Evolutionary conservation across 306 rosid genomes (phyloP), one percentile per base, ranked within the genome.

Genomic region (Macrotyloma uniflorum): DNA sequence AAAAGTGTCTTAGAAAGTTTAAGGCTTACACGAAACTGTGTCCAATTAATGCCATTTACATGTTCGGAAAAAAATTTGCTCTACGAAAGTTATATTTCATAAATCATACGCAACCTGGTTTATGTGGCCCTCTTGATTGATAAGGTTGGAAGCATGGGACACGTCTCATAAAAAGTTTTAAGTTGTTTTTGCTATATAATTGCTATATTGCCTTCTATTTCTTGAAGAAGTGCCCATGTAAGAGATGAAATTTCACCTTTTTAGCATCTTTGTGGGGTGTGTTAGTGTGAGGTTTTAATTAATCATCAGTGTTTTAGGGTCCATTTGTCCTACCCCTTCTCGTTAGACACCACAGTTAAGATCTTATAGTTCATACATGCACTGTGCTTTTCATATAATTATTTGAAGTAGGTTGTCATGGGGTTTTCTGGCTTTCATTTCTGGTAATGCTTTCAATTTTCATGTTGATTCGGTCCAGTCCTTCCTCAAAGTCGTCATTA

Each of bases 61-160:
- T 67, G 30, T 38, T 51, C 0, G 64, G 80, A 5, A 4, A 46
- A 53, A 51, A 23, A 23, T 5, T 58, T 46, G 4, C 28, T 35
- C 35, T 1, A 28, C 5, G 22, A 59, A 13, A 63, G 28, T 8
- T 76, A 33, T 23, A 49, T 76, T 76, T 76, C 65, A 51, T 36
- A 14, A 22, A 50, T 53, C 19, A 49, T 8, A 76, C 63, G 23
- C 19, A 38, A 66, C 57, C n/a, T 6, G 40, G 43, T 68, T 5
- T 36, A 38, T 65, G 35, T 43, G 55, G 30, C 19, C 30, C 20
- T 22, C 45, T 13, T 22, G 45, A 50, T 51, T 22, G 14, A 76
- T 20, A 33, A 46, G n/a, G 18, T 5, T 30, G 58, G 72, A 10
- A 20, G 45, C 66, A 33, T 38, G 24, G 81, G 55, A 77, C 81